Conservation (phyloP, 169 alveolate genomes). For the Eimeria acervulina region DNA sequence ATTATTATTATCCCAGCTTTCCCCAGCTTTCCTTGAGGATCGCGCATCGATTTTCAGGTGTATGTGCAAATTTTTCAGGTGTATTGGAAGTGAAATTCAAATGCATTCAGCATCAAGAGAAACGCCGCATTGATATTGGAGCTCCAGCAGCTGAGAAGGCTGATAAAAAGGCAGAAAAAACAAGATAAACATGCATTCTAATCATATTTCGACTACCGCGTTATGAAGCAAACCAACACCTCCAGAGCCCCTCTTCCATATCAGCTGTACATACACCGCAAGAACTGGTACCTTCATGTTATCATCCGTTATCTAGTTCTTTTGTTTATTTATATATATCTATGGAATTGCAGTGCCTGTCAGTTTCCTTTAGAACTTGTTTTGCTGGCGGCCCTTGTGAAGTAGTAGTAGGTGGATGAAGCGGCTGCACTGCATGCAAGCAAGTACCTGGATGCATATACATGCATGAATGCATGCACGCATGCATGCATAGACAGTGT, state of each 20-base stretch:
- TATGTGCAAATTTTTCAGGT: constrained; percentile 1
- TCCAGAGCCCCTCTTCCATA: too few species aligned
- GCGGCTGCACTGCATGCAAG: too few species aligned
- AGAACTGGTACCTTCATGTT: not conserved
- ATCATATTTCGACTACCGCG: too few species aligned
- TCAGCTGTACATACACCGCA: not conserved
- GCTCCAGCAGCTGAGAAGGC: constrained; percentile 11
- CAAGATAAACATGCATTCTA: not conserved
- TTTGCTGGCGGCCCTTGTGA: too few species aligned
- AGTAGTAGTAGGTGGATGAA: too few species aligned
- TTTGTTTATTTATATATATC: not conserved
- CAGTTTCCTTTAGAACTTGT: too few species aligned
- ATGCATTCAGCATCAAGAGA: constrained; percentile 70
- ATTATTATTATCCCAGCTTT: too few species aligned
- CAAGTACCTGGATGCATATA: too few species aligned
- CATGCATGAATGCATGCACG: too few species aligned
- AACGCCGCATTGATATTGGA: constrained; percentile 45
- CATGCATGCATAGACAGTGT: too few species aligned
- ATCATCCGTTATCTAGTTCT: not conserved
- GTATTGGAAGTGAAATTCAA: constrained; percentile 51
- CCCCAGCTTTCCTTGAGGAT: too few species aligned
- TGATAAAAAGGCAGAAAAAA: not conserved
- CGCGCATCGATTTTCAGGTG: not conserved
- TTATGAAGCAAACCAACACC: not conserved
- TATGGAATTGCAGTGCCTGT: too few species aligned